Evolutionary conservation across 306 rosid species (phyloP), one percentile per base, ranked within the genome.

Genomic region (Potentilla sterilis): DNA sequence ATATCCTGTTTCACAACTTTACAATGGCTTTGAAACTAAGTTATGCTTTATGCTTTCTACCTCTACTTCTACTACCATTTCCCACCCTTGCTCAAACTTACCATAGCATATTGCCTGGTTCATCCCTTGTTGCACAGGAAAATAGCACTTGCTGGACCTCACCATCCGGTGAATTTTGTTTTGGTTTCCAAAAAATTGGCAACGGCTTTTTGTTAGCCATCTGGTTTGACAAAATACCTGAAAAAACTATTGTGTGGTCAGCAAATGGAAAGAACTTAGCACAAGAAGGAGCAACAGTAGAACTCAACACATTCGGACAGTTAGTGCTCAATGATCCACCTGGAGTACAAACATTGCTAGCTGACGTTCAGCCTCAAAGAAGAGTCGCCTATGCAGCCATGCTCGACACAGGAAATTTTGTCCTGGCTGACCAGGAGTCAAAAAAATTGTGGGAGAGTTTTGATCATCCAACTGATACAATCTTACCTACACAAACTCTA

Each of bases 371-470:
- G 42, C 13, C 44, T 46, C 6, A 37, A 7, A 40, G 3, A 24
- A 4, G 1, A 8, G 86, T 87, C 64, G 70, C 85, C 51, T 49
- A 75, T 18, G 91, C 82, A 13, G 51, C 78, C 19, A 75, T 90
- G 88, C 93, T 84, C 16, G 89, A 90, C 69, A 73, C 28, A 3
- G 91, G 93, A 1, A 88, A 90, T 79, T 85, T 90, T 41, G 86
- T 87, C 55, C 48, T 88, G 67, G 75, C 55, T 4, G 34, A 69
- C 48, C 34, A 3, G 0, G 18, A 52, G 40, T 77, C 83, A 0
- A 24, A 3, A 1, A 0, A 4, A 70, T n/a, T 85, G 40, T 88
- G 92, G 96, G 63, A 78, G 70, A 87, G 90, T 62, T 90, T 90
- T 68, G 37, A 77, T 1, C 2, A 22, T 12, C 93, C 93, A 19